Base-by-base conservation (phyloP, 2,329 filamentous ascomycete species). In the Ascochyta viciae-villosae region DNA sequence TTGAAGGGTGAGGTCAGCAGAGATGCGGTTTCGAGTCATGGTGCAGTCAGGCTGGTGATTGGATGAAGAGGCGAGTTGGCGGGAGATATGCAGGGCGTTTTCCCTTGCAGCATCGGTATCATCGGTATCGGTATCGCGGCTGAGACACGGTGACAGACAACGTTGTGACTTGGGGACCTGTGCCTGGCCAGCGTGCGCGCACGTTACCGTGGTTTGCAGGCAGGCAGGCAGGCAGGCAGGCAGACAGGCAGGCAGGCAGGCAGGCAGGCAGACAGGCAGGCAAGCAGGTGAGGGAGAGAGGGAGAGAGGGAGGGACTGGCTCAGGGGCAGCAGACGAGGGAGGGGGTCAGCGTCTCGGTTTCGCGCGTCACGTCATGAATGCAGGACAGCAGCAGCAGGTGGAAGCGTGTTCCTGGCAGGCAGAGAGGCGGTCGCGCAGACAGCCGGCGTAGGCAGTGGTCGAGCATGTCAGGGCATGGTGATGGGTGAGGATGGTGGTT, bases 71-170 rank as follows among this genome's bases (percentile, higher is more conserved):
- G 50, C 58, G 61, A 63, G 47, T 26, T 33, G 42, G 22, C 47
- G 53, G 56, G 54, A 56, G 43, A 39, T 33, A 57, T 65, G 62
- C 64, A 66, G 61, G 62, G 62, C 59, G 53, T 10, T 54, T 46
- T 51, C 58, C 24, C 61, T 63, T 64, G 50, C 58, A 58, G 63
- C 53, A 39, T 31, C 29, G 29, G 29, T 31, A 12, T 37, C 16
- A 19, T 19, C 58, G 57, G 63, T 50, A 39, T 31, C 29, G 29
- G 29, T 31, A 12, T 37, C 16, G 50, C 27, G 57, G 58, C 59
- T 65, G 60, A 64, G 62, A 65, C 61, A 61, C 33, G 48, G 38
- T 46, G 47, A 55, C 50, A 39, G 48, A 42, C 54, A 43, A 46
- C 39, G 37, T 54, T 38, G 51, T 35, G 50, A 44, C n/a, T 50